Evolutionary conservation across 2,329 filamentous ascomycete genomes (phyloP).

Genomic region (Exophiala sp.): DNA sequence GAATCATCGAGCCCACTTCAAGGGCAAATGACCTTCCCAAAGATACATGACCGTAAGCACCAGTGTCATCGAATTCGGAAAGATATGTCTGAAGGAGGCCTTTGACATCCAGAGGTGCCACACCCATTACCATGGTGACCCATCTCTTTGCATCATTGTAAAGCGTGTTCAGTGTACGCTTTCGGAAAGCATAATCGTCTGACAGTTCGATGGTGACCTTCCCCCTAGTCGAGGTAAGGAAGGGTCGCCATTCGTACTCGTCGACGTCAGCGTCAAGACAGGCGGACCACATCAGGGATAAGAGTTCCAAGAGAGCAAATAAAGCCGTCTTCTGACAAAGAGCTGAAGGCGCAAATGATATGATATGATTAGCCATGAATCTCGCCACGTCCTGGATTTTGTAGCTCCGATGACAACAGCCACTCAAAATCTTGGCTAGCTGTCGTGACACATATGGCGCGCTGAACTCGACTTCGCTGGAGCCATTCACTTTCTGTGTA

Average conservation of each 20-base stretch:
- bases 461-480: conserved; percentile 73
- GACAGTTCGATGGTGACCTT: conserved; percentile 85
- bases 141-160: conserved; percentile 74
- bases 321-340: conserved; percentile 86
- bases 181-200: conserved; percentile 82
- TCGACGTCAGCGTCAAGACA: conserved; percentile 94
- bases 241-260: conserved; percentile 81
- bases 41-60: conserved; percentile 84
- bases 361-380: conserved; percentile 77
- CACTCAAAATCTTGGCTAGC: conserved; percentile 74
- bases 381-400: conserved; percentile 86
- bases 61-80: conserved; percentile 90
- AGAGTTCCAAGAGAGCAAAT: conserved; percentile 85
- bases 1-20: conserved; percentile 85
- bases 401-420: conserved; percentile 89
- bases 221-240: conserved; percentile 72
- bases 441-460: conserved; percentile 87
- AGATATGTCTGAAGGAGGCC: conserved; percentile 90
- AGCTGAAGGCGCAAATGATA: conserved; percentile 79
- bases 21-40: conserved; percentile 90
- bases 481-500: conserved; percentile 68
- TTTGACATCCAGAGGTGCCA: conserved; percentile 90
- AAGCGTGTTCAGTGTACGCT: conserved; percentile 72
- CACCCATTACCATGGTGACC: conserved; percentile 74
- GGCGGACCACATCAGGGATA: conserved; percentile 92